Conservation (phyloP, 2,329 filamentous ascomycete species). For the Calonectria leucothoes region DNA sequence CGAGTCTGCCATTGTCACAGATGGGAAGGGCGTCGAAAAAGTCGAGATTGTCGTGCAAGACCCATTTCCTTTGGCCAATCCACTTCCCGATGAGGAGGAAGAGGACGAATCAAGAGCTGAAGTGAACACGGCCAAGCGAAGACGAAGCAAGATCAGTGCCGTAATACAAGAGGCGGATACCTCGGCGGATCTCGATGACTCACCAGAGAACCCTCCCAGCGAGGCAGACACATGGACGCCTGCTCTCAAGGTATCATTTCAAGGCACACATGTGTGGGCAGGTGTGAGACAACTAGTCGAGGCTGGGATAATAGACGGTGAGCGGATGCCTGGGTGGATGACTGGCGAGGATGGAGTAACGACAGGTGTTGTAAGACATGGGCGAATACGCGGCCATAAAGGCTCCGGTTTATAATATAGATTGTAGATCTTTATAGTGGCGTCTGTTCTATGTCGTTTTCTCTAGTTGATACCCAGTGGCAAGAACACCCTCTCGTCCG, state of each 20-base stretch:
- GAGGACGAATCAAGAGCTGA: conserved; percentile 30
- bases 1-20: conserved; percentile 63
- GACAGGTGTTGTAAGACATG: conserved; percentile 74
- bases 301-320: conserved; percentile 78
- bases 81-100: conserved; percentile 38
- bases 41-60: conserved; percentile 71
- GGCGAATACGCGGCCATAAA: conserved; percentile 71
- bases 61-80: conserved; percentile 56
- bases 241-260: conserved; percentile 72
- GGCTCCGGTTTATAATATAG: conserved; percentile 62
- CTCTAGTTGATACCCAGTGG: conserved; percentile 46
- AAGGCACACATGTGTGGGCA: conserved; percentile 83
- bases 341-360: conserved; percentile 88
- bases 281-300: conserved; percentile 84
- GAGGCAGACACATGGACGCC: conserved; percentile 45
- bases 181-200: conserved; percentile 35
- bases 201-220: conserved; percentile 36
- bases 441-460: conserved; percentile 40
- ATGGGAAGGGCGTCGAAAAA: conserved; percentile 71
- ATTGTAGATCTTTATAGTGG: conserved; percentile 25
- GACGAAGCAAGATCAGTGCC: conserved; percentile 51
- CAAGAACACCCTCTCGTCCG: conserved; percentile 18
- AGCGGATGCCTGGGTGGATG: conserved; percentile 89
- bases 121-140: conserved; percentile 27
- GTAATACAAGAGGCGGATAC: conserved; percentile 45